phyloP scores from a whole-genome alignment of 2,329 filamentous ascomycete genomes.

The Penicillium sp. region DNA sequence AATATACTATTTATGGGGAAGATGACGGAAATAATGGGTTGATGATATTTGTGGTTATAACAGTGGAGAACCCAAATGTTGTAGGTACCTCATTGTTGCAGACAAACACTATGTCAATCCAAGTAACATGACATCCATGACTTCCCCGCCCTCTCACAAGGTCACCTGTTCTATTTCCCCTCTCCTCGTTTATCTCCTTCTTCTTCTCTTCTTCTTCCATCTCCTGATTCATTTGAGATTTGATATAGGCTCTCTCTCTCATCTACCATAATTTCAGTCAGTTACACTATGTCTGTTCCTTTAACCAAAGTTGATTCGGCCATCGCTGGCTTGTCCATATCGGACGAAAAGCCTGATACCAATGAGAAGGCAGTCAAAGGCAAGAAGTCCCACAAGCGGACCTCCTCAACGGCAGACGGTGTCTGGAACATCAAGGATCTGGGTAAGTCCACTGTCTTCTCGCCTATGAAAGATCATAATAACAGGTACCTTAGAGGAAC shows the following conservation, averaged over 20 bases:
- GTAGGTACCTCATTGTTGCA: not conserved
- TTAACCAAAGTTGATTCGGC: slow-evolving; percentile 90
- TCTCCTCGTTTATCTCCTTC: slow-evolving; percentile 6
- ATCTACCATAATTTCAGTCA: not conserved
- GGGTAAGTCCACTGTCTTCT: slow-evolving; percentile 56
- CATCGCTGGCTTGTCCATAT: slow-evolving; percentile 72
- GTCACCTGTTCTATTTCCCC: slow-evolving; percentile 33
- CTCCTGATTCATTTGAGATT: slow-evolving; percentile 2
- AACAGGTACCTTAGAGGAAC: slow-evolving; percentile 23
- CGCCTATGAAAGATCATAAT: not conserved
- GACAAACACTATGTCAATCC: not conserved
- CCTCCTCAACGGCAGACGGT: slow-evolving; percentile 70
- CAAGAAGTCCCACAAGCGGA: slow-evolving; percentile 61
- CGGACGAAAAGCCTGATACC: slow-evolving; percentile 55
- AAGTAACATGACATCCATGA: slow-evolving; percentile 27
- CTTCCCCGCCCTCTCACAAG: slow-evolving; percentile 15
- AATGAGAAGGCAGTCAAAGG: slow-evolving; percentile 43
- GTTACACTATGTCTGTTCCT: slow-evolving; percentile 56
- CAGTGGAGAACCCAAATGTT: not conserved
- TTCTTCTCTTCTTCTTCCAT: slow-evolving; percentile 12
- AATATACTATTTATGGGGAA: no score
- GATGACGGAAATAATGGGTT: no score
- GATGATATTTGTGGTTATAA: no score
- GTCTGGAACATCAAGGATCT: slow-evolving; percentile 83
- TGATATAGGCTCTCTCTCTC: slow-evolving; percentile 4